phyloP scores from a whole-genome alignment of 2,329 filamentous ascomycete genomes.

The Massarina eburnea region DNA sequence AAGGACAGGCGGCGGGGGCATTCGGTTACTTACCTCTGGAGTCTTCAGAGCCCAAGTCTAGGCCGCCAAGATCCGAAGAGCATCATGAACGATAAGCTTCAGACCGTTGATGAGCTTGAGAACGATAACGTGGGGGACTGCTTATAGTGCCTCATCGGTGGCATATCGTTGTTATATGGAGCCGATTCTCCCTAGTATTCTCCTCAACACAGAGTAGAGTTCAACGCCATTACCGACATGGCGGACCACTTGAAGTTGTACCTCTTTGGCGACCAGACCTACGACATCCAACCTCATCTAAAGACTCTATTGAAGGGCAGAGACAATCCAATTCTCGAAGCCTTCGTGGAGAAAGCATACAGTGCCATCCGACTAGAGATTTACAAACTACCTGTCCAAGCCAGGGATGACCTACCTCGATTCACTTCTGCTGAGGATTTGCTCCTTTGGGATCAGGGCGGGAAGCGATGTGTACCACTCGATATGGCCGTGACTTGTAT shows the following conservation, averaged over 20 bases:
- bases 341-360: conserved; percentile 9
- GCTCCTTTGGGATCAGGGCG: conserved; percentile 1
- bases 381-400: conserved; percentile 3
- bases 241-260: conserved; percentile 8
- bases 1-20: no score
- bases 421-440: conserved; percentile 12
- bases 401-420: conserved; percentile 6
- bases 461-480: conserved; percentile 8
- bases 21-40: no score
- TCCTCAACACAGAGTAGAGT: not conserved
- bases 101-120: no score
- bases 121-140: no score
- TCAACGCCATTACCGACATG: conserved; percentile 5
- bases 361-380: conserved; percentile 11
- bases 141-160: no score
- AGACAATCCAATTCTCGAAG: conserved; percentile 8
- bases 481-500: conserved; percentile 16
- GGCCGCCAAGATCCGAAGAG: no score
- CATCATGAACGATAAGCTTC: no score
- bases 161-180: no score
- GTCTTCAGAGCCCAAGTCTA: no score
- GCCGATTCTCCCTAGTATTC: no score
- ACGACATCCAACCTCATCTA: conserved; percentile 6
- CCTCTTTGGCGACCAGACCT: conserved; percentile 15
- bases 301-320: conserved; percentile 2